Evolutionary conservation across 441 rosid genomes (phyloP).

Genomic region (Macaranga tanarius): DNA sequence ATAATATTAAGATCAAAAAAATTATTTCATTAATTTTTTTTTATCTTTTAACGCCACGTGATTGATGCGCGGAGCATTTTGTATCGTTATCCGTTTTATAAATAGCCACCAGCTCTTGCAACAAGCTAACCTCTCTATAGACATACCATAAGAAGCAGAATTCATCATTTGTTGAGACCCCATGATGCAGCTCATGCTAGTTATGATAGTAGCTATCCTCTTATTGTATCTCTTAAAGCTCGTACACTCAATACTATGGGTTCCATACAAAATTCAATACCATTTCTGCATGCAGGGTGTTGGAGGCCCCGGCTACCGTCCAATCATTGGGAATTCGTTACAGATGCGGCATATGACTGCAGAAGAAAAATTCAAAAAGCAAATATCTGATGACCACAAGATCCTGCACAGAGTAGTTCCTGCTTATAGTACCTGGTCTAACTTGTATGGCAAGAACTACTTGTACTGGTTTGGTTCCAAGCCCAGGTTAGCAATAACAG

Average conservation of each 20-base stretch:
- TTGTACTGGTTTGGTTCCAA: slow-evolving; percentile 64
- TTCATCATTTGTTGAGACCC: no score
- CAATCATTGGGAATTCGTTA: slow-evolving; percentile 46
- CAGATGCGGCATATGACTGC: slow-evolving; percentile 40
- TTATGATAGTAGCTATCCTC: no score
- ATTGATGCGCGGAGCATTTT: no score
- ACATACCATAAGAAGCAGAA: no score
- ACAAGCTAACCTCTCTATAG: no score
- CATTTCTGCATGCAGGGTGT: slow-evolving; percentile 45
- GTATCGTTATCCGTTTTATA: no score
- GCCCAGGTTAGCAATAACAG: slow-evolving; percentile 53
- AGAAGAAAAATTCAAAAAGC: slow-evolving; percentile 40
- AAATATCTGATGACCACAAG: slow-evolving; percentile 29
- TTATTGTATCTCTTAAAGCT: background rate
- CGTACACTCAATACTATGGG: slow-evolving; percentile 25
- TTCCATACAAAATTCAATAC: slow-evolving; percentile 46
- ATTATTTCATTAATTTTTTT: no score
- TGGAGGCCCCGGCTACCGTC: slow-evolving; percentile 50
- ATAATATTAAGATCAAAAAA: no score
- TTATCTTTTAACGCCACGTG: no score
- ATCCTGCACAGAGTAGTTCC: slow-evolving; percentile 43
- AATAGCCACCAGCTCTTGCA: no score
- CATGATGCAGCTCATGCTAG: no score
- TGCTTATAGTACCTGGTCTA: slow-evolving; percentile 52
- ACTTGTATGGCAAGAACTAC: slow-evolving; percentile 47